phyloP scores from a whole-genome alignment of 2,329 filamentous ascomycete species.

The Zasmidium cellare region DNA sequence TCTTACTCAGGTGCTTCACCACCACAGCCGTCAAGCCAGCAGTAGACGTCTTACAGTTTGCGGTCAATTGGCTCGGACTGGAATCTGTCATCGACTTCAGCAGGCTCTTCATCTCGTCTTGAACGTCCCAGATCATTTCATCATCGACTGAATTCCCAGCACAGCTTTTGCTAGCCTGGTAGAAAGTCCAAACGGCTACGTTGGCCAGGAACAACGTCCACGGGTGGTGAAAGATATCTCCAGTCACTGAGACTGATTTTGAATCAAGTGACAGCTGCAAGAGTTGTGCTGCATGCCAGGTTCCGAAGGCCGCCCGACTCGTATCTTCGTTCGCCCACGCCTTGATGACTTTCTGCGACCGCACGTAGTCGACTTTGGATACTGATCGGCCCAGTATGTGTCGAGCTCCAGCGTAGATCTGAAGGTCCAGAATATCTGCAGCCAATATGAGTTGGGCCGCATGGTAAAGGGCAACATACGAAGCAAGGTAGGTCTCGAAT shows the following conservation, averaged over 20 bases:
- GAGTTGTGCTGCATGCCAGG: constrained; percentile 57
- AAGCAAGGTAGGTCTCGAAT: constrained; percentile 51
- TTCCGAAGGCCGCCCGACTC: constrained; percentile 43
- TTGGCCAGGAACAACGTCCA: constrained; percentile 64
- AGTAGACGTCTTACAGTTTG: constrained; percentile 46
- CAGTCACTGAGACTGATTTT: constrained; percentile 48
- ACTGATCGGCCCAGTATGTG: constrained; percentile 61
- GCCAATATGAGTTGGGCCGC: constrained; percentile 58
- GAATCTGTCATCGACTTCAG: constrained; percentile 24
- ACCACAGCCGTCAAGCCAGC: constrained; percentile 57
- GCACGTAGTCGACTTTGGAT: constrained; percentile 50
- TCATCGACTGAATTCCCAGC: constrained; percentile 21
- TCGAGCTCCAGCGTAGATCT: constrained; percentile 61
- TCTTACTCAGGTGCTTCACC: constrained; percentile 55
- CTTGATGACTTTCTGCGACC: constrained; percentile 54
- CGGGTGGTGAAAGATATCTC: constrained; percentile 60
- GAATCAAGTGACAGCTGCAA: constrained; percentile 51
- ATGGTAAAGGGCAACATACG: constrained; percentile 59
- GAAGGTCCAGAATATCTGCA: constrained; percentile 61
- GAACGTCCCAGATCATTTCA: constrained; percentile 48
- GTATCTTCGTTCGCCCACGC: constrained; percentile 46
- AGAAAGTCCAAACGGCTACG: constrained; percentile 59
- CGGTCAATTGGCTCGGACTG: neutral
- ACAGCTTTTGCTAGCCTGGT: constrained; percentile 41
- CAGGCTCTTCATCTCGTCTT: constrained; percentile 50